Evolutionary conservation across 768 basidiomycete genomes (phyloP), one percentile per base, ranked within the genome.

Genomic region (Podaxis sp.): DNA sequence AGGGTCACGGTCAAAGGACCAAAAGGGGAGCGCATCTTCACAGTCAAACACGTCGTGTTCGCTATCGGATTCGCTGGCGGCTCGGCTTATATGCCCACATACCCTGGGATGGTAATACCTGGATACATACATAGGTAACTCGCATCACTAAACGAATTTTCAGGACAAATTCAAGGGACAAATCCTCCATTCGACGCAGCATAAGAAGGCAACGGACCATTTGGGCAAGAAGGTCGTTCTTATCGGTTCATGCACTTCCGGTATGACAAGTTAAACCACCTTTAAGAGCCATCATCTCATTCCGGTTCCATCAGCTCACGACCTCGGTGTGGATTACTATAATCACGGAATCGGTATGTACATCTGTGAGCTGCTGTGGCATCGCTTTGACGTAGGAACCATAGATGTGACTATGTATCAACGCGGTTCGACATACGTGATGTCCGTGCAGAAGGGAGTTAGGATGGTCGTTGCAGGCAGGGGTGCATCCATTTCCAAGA

Each of bases 201-300:
- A 83, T 66, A 75, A 75, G 27, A 75, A 72, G 10, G 82, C 82
- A 0, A 63, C 67, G 3, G 79, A 78, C 27, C 79, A 82, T 64
- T 64, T 71, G 2, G 85, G 86, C 6, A 87, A 88, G 72, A 87
- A 82, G 66, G 87, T 81, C 14, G 46, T 70, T 36, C 62, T 70
- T 14, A 55, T 89, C 16, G 88, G 88, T 11, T 78, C 87, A 14
- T 84, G 84, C 55, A 85, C 79, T 52, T 83, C 85, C 11, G 74
- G 74, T 74, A 57, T 3, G 67, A 54, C 14, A 27, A 10, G 21
- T 55, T 27, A 10, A 13, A 42, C 23, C 2, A 27, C 6, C n/a
- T 10, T 25, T 18, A 21, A 0, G n/a, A 6, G 56, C 57, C 18
- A 25, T 36, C 21, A 16, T 37, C 27, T 10, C 48, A 35, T 13